A percentile compares a stretch with the other conserved stretches of the same genome.
Evolutionary conservation across 83 land plant species (phyloP).

Genomic region (Picea abies): DNA sequence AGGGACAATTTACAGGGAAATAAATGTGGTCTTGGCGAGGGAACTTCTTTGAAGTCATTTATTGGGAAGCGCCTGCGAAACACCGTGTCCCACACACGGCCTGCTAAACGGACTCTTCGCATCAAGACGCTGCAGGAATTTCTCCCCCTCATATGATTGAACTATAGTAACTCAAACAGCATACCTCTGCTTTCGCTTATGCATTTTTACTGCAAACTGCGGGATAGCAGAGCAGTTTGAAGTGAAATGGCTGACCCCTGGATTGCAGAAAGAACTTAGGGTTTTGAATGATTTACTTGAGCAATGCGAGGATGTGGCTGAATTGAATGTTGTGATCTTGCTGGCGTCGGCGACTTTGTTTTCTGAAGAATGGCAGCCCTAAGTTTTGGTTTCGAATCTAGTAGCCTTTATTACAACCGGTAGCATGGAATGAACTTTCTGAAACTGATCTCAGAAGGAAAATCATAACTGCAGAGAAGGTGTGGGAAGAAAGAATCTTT

Average conservation of each 20-base stretch:
- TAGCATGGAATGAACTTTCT: too few relatives aligned
- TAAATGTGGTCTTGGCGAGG: not conserved
- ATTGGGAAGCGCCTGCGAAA: not conserved
- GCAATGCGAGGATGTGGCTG: too few relatives aligned
- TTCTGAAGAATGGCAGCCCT: too few relatives aligned
- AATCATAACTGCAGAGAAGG: too few relatives aligned
- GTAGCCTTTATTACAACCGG: too few relatives aligned
- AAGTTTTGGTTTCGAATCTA: too few relatives aligned
- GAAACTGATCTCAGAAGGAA: too few relatives aligned
- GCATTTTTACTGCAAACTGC: not conserved
- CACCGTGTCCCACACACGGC: not conserved
- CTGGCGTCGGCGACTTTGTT: too few relatives aligned
- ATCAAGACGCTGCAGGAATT: not conserved
- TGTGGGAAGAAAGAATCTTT: too few relatives aligned
- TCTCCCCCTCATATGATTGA: slow-evolving; percentile 7
- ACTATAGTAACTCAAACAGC: not conserved
- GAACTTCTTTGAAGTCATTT: not conserved
- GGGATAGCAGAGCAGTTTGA: not conserved
- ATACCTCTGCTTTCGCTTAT: not conserved
- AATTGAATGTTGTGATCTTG: too few relatives aligned
- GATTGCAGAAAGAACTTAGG: not conserved
- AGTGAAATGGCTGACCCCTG: not conserved
- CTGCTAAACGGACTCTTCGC: not conserved
- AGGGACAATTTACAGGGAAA: not conserved
- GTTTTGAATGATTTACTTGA: not conserved